Percentiles rank a stretch among this genome's conserved stretches.
Conservation (phyloP, 208 protist species). For the Perkinsela sp. region DNA sequence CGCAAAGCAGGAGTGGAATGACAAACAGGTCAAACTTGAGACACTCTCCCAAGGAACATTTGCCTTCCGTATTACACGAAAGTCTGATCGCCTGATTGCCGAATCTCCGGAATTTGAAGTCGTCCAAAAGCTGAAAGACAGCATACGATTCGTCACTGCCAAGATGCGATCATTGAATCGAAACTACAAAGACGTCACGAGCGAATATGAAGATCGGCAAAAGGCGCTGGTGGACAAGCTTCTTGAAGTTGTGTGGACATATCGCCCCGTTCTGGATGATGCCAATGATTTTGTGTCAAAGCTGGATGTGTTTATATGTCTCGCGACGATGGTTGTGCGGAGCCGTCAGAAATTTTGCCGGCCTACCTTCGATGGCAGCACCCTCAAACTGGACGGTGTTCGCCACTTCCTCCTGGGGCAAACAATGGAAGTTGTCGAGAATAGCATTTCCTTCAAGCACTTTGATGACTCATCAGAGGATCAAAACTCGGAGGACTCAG, state of each 20-base stretch:
- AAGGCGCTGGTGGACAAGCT: constrained; percentile 58
- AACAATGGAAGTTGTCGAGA: not conserved
- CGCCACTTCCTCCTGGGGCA: not conserved
- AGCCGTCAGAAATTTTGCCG: constrained; percentile 28
- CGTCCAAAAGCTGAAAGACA: constrained; percentile 66
- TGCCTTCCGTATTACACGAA: constrained; percentile 60
- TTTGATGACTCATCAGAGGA: constrained; percentile 50
- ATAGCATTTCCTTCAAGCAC: constrained; percentile 1
- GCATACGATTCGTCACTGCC: constrained; percentile 59
- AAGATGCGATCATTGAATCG: constrained; percentile 28
- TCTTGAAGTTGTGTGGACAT: constrained; percentile 65
- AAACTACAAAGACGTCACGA: constrained; percentile 31
- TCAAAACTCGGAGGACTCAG: constrained; percentile 12
- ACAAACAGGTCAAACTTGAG: constrained; percentile 66
- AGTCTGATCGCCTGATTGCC: constrained; percentile 61
- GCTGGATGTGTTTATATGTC: constrained; percentile 74
- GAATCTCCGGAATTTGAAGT: constrained; percentile 28
- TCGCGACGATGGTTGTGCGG: constrained; percentile 51
- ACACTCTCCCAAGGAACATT: constrained; percentile 52
- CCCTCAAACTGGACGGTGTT: not conserved
- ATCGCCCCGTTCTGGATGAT: constrained; percentile 73
- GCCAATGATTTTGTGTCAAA: constrained; percentile 62
- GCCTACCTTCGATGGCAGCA: not conserved
- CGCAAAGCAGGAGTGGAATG: constrained; percentile 30
- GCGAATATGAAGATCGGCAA: constrained; percentile 40